phyloP scores from a whole-genome alignment of 306 rosid genomes.

The Canavalia gladiata region DNA sequence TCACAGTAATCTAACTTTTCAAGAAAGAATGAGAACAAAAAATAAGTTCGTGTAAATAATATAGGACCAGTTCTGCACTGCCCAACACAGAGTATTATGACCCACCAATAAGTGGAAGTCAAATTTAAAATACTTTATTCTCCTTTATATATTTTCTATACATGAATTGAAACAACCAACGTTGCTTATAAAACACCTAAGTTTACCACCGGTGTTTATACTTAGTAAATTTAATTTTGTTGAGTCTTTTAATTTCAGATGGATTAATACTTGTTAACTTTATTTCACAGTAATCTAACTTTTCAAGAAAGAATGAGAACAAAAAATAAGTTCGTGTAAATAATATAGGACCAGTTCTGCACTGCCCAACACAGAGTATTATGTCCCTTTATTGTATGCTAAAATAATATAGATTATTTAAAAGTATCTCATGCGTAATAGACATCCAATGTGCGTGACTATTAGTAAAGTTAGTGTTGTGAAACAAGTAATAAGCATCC shows the following conservation, averaged over 20 bases:
- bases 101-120: constrained; percentile 26
- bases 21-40: neutral
- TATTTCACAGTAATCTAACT: neutral
- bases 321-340: neutral
- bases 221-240: neutral
- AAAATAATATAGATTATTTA: constrained; percentile 14
- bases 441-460: neutral
- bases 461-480: neutral
- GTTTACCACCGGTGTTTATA: neutral
- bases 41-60: neutral
- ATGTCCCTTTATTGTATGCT: neutral
- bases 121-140: constrained; percentile 26
- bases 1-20: neutral
- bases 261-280: neutral
- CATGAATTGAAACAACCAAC: neutral
- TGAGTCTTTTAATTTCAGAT: neutral
- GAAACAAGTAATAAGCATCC: neutral
- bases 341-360: neutral
- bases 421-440: neutral
- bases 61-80: neutral
- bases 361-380: neutral
- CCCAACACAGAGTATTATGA: neutral
- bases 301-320: neutral
- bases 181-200: neutral
- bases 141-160: neutral